These are phyloP conservation scores for Paraphaeosphaeria minitans DNA, from an alignment of 2,329 filamentous ascomycete species.

Conservation along the genomic window DNA sequence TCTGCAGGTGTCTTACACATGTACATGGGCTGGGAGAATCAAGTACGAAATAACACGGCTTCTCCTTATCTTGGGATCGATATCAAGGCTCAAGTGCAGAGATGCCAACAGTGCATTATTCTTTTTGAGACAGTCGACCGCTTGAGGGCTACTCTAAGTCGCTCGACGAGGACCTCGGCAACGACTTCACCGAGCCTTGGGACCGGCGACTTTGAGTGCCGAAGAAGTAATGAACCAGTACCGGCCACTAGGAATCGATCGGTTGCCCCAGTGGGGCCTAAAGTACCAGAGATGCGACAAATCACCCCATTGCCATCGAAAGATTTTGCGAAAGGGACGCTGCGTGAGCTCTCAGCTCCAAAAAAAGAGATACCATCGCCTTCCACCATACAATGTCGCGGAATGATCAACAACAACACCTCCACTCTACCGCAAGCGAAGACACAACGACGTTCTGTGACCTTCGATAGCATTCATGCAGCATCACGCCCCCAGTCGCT, in stretches of 20 bases:
- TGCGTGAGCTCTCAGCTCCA: neutral
- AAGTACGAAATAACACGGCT: neutral
- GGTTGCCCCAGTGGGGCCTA: neutral
- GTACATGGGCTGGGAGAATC: constrained; percentile 6
- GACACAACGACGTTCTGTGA: constrained; percentile 10
- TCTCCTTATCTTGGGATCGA: neutral
- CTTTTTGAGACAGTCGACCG: constrained; percentile 7
- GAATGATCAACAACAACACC: neutral
- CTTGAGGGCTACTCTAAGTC: neutral
- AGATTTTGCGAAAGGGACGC: neutral
- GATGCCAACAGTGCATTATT: constrained; percentile 1
- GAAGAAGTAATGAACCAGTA: neutral
- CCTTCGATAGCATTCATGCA: constrained; percentile 6
- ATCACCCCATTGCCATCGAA: neutral
- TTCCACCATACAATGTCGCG: neutral
- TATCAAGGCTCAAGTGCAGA: neutral
- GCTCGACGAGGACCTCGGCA: neutral
- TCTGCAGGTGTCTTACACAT: neutral
- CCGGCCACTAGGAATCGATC: neutral
- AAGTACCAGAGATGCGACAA: constrained; percentile 9
- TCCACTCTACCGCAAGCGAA: neutral
- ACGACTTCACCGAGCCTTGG: neutral
- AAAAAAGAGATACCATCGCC: neutral
- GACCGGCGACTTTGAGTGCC: neutral
- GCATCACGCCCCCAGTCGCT: neutral